These are phyloP conservation scores for Mucor irregularis DNA, from an alignment of 371 early-diverging fungal species.

Conservation along the genomic window DNA sequence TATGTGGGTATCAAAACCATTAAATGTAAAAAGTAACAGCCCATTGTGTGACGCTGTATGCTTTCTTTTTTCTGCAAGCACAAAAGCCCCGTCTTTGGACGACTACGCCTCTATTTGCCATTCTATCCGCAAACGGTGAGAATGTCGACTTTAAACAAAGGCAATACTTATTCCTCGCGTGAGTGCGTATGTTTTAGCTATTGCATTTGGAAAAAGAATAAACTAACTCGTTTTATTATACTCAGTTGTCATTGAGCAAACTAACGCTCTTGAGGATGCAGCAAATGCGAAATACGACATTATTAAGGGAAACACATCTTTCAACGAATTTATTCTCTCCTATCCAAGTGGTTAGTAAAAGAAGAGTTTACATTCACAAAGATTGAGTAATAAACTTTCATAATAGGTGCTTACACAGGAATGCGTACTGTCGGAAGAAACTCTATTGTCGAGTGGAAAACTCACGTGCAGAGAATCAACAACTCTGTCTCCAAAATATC, in stretches of 20 bases:
- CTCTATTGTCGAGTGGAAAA: conserved; percentile 48
- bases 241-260: conserved; percentile 39
- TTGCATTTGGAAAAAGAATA: too few relatives aligned
- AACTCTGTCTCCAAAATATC: conserved; percentile 47
- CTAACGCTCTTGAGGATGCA: conserved; percentile 13
- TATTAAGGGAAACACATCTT: conserved; percentile 2
- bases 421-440: conserved; percentile 47
- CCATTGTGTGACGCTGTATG: too few relatives aligned
- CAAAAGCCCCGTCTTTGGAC: too few relatives aligned
- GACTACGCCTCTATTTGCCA: too few relatives aligned
- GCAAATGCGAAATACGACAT: conserved; percentile 19
- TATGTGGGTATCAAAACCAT: too few relatives aligned
- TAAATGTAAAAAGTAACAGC: too few relatives aligned
- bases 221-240: not conserved
- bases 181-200: too few relatives aligned
- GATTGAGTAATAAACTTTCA: not conserved
- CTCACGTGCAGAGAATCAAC: conserved; percentile 51
- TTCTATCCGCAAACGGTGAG: too few relatives aligned
- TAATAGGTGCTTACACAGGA: conserved; percentile 54
- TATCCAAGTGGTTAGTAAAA: conserved; percentile 50
- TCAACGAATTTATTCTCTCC: conserved; percentile 36
- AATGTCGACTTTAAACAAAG: too few relatives aligned
- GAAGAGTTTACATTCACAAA: not conserved
- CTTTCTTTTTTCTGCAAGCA: too few relatives aligned
- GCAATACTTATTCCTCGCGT: too few relatives aligned